Conservation (phyloP, 345 rosid species). For the Populus tremula region DNA sequence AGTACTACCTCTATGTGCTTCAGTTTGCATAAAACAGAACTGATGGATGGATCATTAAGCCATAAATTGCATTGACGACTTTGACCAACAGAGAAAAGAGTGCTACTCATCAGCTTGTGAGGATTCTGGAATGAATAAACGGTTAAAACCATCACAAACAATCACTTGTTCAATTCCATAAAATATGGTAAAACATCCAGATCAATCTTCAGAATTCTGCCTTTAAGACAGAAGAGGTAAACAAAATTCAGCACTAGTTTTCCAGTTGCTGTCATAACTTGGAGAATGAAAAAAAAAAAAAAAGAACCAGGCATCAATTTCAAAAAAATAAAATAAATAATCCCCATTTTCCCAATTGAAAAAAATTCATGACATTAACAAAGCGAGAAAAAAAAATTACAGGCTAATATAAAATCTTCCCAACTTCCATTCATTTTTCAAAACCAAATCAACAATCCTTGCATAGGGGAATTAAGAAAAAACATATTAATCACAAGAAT, state of each 20-base stretch:
- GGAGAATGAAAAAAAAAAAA: not conserved
- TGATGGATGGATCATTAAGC: conserved; percentile 61
- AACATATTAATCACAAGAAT: not conserved
- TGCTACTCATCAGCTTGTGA: conserved; percentile 55
- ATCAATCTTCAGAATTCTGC: not conserved
- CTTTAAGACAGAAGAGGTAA: not conserved
- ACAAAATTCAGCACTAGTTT: not conserved
- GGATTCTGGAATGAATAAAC: conserved; percentile 61
- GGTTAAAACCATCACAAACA: conserved; percentile 19
- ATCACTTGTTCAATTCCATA: not conserved
- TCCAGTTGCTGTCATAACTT: not conserved
- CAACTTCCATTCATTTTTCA: not conserved
- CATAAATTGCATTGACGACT: conserved; percentile 63
- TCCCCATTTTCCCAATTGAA: not conserved
- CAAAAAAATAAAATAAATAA: not conserved
- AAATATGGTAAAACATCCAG: not conserved
- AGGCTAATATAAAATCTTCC: not conserved
- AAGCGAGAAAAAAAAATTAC: not conserved
- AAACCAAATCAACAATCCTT: not conserved
- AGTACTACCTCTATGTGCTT: conserved; percentile 68
- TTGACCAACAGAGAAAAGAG: conserved; percentile 76
- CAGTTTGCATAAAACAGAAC: conserved; percentile 61
- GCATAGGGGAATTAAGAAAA: not conserved
- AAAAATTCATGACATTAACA: not conserved
- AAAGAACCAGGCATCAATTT: not conserved